A percentile compares a stretch with the other conserved stretches of the same genome.
Conservation (phyloP, 352 stramenopile genomes). For the Phytopythium boreale region DNA sequence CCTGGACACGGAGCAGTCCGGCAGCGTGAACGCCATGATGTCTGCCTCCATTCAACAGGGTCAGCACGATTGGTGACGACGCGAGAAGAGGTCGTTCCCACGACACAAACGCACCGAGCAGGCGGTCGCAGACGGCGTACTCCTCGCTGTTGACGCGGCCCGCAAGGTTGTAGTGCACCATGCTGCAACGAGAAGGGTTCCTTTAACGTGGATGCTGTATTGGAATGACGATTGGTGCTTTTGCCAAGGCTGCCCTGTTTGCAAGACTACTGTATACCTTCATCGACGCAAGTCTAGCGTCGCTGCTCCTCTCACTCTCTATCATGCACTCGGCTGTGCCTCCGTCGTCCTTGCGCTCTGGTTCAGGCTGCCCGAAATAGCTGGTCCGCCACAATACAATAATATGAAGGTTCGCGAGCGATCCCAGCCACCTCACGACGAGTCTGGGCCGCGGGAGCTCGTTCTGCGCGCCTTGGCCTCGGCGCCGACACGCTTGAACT, state of each 20-base stretch:
- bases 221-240: not conserved
- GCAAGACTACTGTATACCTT: too few species aligned
- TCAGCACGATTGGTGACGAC: not conserved
- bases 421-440: not conserved
- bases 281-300: not conserved
- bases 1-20: constrained; percentile 57
- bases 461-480: constrained; percentile 46
- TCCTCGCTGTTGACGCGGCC: constrained; percentile 68
- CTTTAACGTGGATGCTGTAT: not conserved
- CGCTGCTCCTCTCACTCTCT: not conserved
- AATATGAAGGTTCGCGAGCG: not conserved
- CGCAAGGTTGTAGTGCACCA: constrained; percentile 66
- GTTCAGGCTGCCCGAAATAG: not conserved
- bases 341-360: not conserved
- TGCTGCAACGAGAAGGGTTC: constrained; percentile 4
- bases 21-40: constrained; percentile 47
- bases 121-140: constrained; percentile 68
- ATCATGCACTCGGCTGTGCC: not conserved
- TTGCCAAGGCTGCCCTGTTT: too few species aligned
- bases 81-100: not conserved
- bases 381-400: not conserved
- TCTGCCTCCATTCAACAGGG: constrained; percentile 19
- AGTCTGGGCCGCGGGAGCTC: constrained; percentile 7
- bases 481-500: constrained; percentile 65
- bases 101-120: constrained; percentile 38